Evolutionary conservation across 2,329 filamentous ascomycete genomes (phyloP), one percentile per base, ranked within the genome.

Genomic region (Aspergillus latus): DNA sequence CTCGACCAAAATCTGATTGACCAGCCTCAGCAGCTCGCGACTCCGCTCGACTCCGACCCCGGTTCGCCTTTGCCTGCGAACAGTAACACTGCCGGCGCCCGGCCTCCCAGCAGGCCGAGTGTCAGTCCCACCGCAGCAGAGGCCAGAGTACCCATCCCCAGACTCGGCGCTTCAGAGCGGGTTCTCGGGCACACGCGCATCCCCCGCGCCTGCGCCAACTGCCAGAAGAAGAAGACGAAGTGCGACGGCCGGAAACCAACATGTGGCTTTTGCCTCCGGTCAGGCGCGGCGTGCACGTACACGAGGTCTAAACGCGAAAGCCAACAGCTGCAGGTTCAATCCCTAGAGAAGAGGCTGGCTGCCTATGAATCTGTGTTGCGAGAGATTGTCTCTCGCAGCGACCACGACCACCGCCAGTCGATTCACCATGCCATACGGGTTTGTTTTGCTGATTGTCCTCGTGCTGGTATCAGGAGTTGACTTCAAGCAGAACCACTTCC

Each of bases 151-250:
- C 29, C 55, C 28, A 57, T 54, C 45, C 50, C 55, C 28, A 48
- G 55, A 43, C 40, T 51, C 11, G 4, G n/a, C 13, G 9, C 47
- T n/a, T 16, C 39, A 5, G 29, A 8, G 26, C 34, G 29, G 9
- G 28, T 21, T 13, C 45, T 6, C 8, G 28, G 42, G 15, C 54
- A 39, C 6, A 48, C 51, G 10, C 60, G 63, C 36, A 60, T 54
- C 5, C 16, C 46, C 29, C 62, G 59, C 21, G 63, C 63, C 4
- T 65, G 63, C 30, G 58, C 49, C 3, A 9, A 52, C 3, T 65
- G 63, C 42, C 62, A 57, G 15, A 50, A 56, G 13, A 54, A 52
- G 11, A 65, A 65, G 51, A 61, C 56, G 10, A 65, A 63, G 43
- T 65, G 63, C 46, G 62, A 64, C 42, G 63, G 63, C 26, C 34